These are phyloP conservation scores for Agrocybe chaxingu DNA, from an alignment of 768 basidiomycete genomes.

Conservation along the genomic window DNA sequence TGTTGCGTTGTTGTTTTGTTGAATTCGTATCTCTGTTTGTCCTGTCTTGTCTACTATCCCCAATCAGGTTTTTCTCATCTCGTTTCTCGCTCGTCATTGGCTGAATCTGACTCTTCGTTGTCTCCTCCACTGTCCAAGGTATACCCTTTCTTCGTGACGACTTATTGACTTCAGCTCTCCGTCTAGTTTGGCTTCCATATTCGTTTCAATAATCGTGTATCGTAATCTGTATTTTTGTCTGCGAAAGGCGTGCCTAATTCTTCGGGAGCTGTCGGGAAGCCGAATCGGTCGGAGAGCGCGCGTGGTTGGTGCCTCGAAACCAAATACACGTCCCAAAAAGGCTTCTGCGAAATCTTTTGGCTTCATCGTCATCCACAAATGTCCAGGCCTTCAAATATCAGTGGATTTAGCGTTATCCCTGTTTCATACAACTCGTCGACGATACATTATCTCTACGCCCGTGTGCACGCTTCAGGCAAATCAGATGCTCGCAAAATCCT, in stretches of 20 bases:
- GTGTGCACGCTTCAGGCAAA: conserved; percentile 60
- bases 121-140: neutral
- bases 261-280: no score
- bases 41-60: conserved; percentile 5
- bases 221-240: no score
- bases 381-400: conserved; percentile 27
- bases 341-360: neutral
- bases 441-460: conserved; percentile 76
- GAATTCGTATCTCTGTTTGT: neutral
- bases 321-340: no score
- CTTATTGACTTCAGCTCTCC: no score
- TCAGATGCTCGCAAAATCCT: conserved; percentile 29
- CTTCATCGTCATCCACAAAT: conserved; percentile 11
- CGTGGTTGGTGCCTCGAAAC: no score
- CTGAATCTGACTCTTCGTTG: neutral
- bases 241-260: no score
- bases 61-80: conserved; percentile 6
- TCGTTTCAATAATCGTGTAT: no score
- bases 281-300: no score
- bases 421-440: conserved; percentile 38
- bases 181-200: no score
- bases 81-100: neutral
- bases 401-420: conserved; percentile 49
- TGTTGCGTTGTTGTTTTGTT: conserved; percentile 19
- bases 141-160: no score